Evolutionary conservation across 164 flowering plant genomes (phyloP), one percentile per base, ranked within the genome.

Genomic region (Vitis rotundifolia): DNA sequence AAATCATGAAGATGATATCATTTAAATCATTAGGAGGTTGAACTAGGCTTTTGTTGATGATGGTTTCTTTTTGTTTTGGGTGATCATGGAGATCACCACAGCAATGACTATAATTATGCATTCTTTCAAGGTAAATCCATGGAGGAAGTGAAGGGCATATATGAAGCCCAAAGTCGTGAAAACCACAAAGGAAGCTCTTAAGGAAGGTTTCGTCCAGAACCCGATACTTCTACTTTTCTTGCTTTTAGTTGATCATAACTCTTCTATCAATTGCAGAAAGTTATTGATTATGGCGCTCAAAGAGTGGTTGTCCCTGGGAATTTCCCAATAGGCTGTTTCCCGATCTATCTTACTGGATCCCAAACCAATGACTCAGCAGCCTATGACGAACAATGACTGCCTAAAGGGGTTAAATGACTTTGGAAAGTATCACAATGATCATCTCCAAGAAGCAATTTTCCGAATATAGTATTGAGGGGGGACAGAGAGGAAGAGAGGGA

Each of bases 81-180:
- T 84, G 16, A 73, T 78, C 29, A 81, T 84, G 13, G 84, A 77
- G 66, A 77, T 81, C 11, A 85, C n/a, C n/a, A 85, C 47, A 72
- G 73, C 11, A 84, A 82, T 57, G 85, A 82, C 63, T 82, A 72
- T 31, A 69, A 65, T 51, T 72, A 72, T 63, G 76, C 81, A 1
- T 54, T 80, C 28, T 54, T 67, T 13, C 55, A 58, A 67, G 47
- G 74, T 29, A 78, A 63, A 61, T 29, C 62, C 16, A 22, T 68
- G 1, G 69, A 68, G 3, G 76, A 82, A 28, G 59, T 65, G 5
- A 55, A n/a, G 56, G 16, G 48, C 22, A 48, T 74, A n/a, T n/a
- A n/a, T n/a, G n/a, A 80, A 75, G 6, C 81, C 79, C 8, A 8
- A 55, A 1, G 70, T 82, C 37, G 72, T 81, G 9, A 26, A 57